A percentile compares a stretch with the other conserved stretches of the same genome.
These are phyloP conservation scores for Xylaria acuta DNA, from an alignment of 495 filamentous ascomycete genomes.

Conservation along the genomic window DNA sequence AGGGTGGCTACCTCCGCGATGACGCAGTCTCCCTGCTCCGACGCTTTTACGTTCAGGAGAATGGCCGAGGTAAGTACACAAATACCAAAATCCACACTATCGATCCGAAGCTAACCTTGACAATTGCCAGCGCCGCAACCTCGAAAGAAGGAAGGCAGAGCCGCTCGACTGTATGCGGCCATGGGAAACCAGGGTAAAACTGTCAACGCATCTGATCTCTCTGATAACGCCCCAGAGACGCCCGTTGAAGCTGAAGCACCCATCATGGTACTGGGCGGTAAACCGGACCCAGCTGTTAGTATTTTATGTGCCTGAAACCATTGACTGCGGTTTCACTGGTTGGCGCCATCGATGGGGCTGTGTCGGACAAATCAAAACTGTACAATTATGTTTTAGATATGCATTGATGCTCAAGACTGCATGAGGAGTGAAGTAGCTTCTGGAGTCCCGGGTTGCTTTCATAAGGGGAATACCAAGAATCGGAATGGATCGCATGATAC, in stretches of 20 bases:
- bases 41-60: conserved; percentile 96
- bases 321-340: neutral
- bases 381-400: conserved; percentile 24
- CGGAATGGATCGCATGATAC: conserved; percentile 21
- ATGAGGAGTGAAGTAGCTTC: conserved; percentile 6
- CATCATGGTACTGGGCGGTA: conserved; percentile 4
- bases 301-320: conserved; percentile 17
- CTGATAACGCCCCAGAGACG: conserved; percentile 29
- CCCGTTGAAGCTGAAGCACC: conserved; percentile 27
- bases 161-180: conserved; percentile 53
- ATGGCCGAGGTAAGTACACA: conserved; percentile 71
- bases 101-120: conserved; percentile 23
- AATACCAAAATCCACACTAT: neutral
- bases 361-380: conserved; percentile 11
- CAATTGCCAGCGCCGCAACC: conserved; percentile 53
- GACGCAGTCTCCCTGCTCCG: conserved; percentile 90
- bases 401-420: conserved; percentile 25
- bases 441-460: conserved; percentile 25
- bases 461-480: conserved; percentile 16
- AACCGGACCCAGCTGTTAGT: neutral
- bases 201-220: conserved; percentile 29
- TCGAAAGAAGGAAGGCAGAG: conserved; percentile 60
- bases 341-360: neutral
- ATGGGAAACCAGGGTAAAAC: conserved; percentile 41
- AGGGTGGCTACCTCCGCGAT: conserved; percentile 82